phyloP scores from a whole-genome alignment of 176 grass and related monocot species.

The Aegilops umbellulata region DNA sequence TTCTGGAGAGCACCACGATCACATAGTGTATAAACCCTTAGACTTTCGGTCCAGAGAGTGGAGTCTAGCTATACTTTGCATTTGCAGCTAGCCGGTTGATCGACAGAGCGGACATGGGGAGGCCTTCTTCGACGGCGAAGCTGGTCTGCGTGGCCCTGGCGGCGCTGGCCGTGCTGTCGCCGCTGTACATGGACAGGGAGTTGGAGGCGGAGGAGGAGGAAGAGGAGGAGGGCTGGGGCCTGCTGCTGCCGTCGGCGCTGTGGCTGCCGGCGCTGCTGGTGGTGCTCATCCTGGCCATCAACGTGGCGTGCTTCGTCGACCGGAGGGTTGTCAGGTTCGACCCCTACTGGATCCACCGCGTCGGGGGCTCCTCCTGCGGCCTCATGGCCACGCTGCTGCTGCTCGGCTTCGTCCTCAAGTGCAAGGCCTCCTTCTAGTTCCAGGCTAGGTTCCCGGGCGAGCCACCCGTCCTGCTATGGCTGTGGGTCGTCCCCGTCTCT shows the following conservation, averaged over 20 bases:
- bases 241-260: conserved; percentile 33
- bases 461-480: not conserved
- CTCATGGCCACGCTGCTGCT: conserved; percentile 77
- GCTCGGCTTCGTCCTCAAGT: conserved; percentile 93
- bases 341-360: conserved; percentile 95
- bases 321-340: conserved; percentile 73
- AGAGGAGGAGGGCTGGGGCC: conserved; percentile 22
- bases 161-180: conserved; percentile 74
- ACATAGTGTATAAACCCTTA: not conserved
- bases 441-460: not conserved
- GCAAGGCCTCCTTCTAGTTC: conserved; percentile 64
- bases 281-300: conserved; percentile 68
- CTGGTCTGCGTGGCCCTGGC: conserved; percentile 58
- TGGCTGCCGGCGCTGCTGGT: conserved; percentile 73
- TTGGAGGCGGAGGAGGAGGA: conserved; percentile 43
- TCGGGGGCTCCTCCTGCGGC: conserved; percentile 80
- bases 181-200: conserved; percentile 80
- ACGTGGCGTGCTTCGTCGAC: conserved; percentile 76
- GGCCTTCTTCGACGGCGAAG: conserved; percentile 63
- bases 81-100: not conserved
- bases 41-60: conserved; percentile 11
- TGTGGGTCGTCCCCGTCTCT: not conserved
- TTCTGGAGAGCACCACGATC: conserved; percentile 8
- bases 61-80: not conserved
- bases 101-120: conserved; percentile 40